Evolutionary conservation across 2,329 filamentous ascomycete genomes (phyloP).

Genomic region (Aspergillus spinulosporus): DNA sequence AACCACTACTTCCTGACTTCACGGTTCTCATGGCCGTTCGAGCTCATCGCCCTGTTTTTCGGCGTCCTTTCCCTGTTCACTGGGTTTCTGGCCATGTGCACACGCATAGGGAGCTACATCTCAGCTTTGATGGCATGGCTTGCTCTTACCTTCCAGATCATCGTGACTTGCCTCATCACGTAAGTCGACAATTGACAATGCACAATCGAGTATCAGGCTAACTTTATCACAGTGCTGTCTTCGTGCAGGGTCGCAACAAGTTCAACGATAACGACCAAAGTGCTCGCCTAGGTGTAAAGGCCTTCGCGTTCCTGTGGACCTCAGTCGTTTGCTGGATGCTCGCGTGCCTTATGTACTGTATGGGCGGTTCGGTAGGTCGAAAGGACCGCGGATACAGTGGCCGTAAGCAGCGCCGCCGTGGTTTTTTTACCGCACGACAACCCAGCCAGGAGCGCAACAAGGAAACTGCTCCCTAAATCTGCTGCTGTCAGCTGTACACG

Average conservation of each 20-base stretch:
- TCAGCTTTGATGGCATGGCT: constrained; percentile 55
- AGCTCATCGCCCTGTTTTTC: constrained; percentile 82
- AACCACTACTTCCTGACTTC: constrained; percentile 79
- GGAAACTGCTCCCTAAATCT: constrained; percentile 29
- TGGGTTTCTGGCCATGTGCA: constrained; percentile 52
- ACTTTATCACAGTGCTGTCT: constrained; percentile 54
- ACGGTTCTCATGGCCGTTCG: constrained; percentile 90
- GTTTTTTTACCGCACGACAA: constrained; percentile 37
- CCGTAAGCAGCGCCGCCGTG: constrained; percentile 38
- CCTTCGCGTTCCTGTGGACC: constrained; percentile 64
- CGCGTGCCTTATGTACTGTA: constrained; percentile 58
- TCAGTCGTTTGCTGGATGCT: constrained; percentile 57
- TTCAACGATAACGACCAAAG: constrained; percentile 53
- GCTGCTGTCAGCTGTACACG: neutral
- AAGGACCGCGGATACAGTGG: constrained; percentile 38
- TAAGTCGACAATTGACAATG: constrained; percentile 44
- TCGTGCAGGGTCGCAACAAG: constrained; percentile 57
- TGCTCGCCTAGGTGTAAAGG: constrained; percentile 56
- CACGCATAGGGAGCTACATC: constrained; percentile 52
- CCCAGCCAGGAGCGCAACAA: constrained; percentile 33
- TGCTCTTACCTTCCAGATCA: constrained; percentile 59
- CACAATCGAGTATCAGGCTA: neutral
- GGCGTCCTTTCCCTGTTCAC: constrained; percentile 50
- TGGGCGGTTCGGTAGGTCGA: constrained; percentile 41
- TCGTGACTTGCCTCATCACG: constrained; percentile 63